These are phyloP conservation scores for Ophiostoma novo-ulmi DNA, from an alignment of 2,329 filamentous ascomycete species.

Conservation along the genomic window DNA sequence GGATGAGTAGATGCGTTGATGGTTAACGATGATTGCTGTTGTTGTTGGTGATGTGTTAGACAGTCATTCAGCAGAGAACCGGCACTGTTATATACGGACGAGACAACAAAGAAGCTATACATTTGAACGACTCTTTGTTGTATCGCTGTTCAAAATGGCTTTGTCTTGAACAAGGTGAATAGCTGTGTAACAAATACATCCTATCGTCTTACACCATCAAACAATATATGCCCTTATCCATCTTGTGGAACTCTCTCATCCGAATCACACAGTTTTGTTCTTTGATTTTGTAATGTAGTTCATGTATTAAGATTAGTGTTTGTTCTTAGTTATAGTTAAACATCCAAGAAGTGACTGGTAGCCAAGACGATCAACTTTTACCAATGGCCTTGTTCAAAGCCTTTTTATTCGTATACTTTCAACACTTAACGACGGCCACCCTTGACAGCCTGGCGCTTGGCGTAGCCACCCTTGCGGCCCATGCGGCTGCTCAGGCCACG, in stretches of 20 bases:
- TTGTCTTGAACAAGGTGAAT: not conserved
- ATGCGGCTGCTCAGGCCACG: slow-evolving; percentile 20
- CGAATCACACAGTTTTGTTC: not conserved
- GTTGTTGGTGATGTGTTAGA: not conserved
- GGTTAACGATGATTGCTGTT: not conserved
- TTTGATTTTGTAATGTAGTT: not conserved
- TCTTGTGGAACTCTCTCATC: not conserved
- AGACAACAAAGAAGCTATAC: not conserved
- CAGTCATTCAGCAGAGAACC: not conserved
- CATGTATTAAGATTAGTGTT: not conserved
- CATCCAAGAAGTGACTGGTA: slow-evolving; percentile 5
- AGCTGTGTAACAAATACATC: not conserved
- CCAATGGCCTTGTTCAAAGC: not conserved
- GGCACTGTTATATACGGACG: not conserved
- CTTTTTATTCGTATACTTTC: not conserved
- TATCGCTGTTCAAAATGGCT: not conserved
- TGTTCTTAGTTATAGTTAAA: not conserved
- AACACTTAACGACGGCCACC: slow-evolving; percentile 10
- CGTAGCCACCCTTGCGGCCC: slow-evolving; percentile 20
- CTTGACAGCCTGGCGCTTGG: slow-evolving; percentile 19
- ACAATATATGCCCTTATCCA: not conserved
- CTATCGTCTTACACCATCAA: not conserved
- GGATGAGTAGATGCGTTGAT: not conserved
- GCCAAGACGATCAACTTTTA: not conserved
- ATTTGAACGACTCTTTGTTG: not conserved